phyloP scores from a whole-genome alignment of 2,329 filamentous ascomycete species.

The Cladosporium sp. region DNA sequence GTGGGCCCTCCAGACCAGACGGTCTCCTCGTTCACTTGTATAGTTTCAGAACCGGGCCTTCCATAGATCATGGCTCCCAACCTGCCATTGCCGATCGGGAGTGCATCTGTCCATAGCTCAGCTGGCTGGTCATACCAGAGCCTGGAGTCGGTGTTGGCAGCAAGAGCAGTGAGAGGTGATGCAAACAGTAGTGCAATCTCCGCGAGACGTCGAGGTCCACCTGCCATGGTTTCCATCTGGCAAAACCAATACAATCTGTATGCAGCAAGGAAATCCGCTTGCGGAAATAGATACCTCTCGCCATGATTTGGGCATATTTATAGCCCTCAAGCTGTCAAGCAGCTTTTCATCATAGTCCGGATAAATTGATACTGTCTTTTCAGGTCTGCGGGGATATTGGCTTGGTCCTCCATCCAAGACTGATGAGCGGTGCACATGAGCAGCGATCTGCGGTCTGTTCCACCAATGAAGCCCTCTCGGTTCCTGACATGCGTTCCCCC shows the following conservation, averaged over 20 bases:
- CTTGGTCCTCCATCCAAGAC: not conserved
- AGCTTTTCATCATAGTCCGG: not conserved
- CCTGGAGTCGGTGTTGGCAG: not conserved
- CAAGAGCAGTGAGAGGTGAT: not conserved
- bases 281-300: no score
- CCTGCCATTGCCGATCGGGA: conserved; percentile 6
- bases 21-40: conserved; percentile 10
- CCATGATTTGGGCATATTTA: no score
- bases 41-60: not conserved
- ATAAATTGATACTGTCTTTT: not conserved
- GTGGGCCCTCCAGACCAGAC: conserved; percentile 9
- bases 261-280: no score
- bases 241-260: no score
- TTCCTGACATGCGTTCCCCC: no score
- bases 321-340: no score
- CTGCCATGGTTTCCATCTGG: no score
- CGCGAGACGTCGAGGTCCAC: no score
- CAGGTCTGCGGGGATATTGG: not conserved
- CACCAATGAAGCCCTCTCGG: not conserved
- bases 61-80: conserved; percentile 9
- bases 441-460: not conserved
- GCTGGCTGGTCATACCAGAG: conserved; percentile 9
- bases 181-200: not conserved
- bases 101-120: conserved; percentile 5
- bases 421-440: not conserved